Evolutionary conservation across 2,329 filamentous ascomycete species (phyloP).

Genomic region (Trichophyton benhamiae): DNA sequence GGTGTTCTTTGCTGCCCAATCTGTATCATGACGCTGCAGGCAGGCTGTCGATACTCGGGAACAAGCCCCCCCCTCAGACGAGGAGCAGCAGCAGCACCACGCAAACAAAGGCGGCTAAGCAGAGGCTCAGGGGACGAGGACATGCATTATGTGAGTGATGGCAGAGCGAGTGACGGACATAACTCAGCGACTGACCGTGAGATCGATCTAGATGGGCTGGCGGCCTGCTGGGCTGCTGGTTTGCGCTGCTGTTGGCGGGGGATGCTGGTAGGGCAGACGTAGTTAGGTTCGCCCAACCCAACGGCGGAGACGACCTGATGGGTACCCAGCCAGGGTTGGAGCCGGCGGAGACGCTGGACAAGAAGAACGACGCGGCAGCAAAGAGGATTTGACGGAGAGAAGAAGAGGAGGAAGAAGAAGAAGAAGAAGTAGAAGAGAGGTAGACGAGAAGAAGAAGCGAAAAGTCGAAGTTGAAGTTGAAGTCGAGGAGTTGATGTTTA

Average conservation of each 20-base stretch:
- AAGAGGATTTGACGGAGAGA: background rate
- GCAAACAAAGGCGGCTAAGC: background rate
- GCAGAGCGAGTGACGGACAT: background rate
- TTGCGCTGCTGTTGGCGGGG: background rate
- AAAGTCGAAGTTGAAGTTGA: conserved; percentile 2
- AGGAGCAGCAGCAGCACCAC: background rate
- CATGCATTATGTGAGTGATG: background rate
- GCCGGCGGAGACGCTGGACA: background rate
- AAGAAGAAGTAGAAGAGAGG: background rate
- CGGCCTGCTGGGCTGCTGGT: background rate
- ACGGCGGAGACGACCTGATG: background rate
- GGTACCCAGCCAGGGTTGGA: background rate
- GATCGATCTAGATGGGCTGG: background rate
- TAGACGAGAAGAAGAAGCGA: background rate
- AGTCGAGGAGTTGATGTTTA: background rate
- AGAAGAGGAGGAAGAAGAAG: background rate
- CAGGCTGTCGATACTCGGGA: background rate
- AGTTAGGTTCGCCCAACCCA: background rate
- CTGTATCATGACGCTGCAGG: background rate
- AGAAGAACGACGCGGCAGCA: background rate
- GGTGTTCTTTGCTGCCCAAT: conserved; percentile 4
- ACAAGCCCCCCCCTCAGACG: background rate
- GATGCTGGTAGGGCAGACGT: background rate
- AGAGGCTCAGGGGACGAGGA: background rate
- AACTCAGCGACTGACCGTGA: too few relatives aligned